Evolutionary conservation across 192 early-diverging fungal species (phyloP).

Genomic region (Geranomyces michiganensis): DNA sequence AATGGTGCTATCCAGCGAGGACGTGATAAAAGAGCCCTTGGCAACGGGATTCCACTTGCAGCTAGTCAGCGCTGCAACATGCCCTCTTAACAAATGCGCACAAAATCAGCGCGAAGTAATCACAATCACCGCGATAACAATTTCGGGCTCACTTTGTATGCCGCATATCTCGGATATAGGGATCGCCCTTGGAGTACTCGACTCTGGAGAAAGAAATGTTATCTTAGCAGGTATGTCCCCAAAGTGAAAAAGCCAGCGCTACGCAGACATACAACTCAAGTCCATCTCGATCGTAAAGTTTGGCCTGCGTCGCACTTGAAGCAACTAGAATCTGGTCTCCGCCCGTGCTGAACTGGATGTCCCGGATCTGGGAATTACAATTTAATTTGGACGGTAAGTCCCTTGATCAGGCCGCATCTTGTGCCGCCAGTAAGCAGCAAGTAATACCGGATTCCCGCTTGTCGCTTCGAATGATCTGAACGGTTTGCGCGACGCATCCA

Average conservation of each 20-base stretch:
- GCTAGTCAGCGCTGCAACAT: constrained; percentile 76
- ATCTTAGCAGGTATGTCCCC: background rate
- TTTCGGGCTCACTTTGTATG: constrained; percentile 67
- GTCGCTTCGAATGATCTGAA: constrained; percentile 80
- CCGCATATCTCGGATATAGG: constrained; percentile 88
- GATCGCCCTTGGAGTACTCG: constrained; percentile 88
- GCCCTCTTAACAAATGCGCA: constrained; percentile 62
- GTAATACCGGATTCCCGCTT: constrained; percentile 65
- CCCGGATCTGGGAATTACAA: constrained; percentile 59
- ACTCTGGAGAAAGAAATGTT: constrained; percentile 22
- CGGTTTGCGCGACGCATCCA: constrained; percentile 74
- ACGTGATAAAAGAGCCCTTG: constrained; percentile 70
- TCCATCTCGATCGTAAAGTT: constrained; percentile 82
- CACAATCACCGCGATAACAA: too few species aligned
- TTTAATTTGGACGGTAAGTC: background rate
- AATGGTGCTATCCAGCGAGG: constrained; percentile 80
- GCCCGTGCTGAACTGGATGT: constrained; percentile 72
- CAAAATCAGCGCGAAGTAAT: background rate
- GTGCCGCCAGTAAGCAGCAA: background rate
- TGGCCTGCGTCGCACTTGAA: constrained; percentile 69
- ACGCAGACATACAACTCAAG: constrained; percentile 58
- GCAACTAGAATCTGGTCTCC: constrained; percentile 83
- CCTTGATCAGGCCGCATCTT: background rate
- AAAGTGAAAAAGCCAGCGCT: background rate
- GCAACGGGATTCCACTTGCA: constrained; percentile 79